These are phyloP conservation scores for Venturia nashicola DNA, from an alignment of 2,329 filamentous ascomycete species.

Conservation along the genomic window DNA sequence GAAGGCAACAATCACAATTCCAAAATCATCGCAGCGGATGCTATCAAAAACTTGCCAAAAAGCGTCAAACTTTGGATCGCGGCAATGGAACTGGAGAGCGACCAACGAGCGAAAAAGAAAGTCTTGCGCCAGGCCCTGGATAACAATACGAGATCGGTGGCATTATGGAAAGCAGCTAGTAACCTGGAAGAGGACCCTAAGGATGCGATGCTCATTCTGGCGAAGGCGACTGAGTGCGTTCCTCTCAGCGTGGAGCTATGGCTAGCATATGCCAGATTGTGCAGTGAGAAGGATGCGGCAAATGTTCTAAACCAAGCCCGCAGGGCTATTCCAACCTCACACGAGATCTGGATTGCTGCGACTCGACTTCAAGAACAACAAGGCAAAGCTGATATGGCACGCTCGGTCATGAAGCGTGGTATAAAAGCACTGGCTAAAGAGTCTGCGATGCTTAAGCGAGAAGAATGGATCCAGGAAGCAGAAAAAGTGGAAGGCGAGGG, in stretches of 20 bases:
- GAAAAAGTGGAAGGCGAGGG: slow-evolving; percentile 92
- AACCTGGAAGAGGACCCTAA: slow-evolving; percentile 85
- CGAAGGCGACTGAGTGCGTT: slow-evolving; percentile 91
- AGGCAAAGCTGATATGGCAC: slow-evolving; percentile 62
- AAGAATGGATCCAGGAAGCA: slow-evolving; percentile 92
- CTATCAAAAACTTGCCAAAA: slow-evolving; percentile 80
- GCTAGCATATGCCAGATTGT: slow-evolving; percentile 83
- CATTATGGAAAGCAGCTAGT: slow-evolving; percentile 95
- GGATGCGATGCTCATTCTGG: slow-evolving; percentile 77
- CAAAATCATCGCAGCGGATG: slow-evolving; percentile 87
- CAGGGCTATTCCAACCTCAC: slow-evolving; percentile 82
- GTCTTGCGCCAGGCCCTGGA: slow-evolving; percentile 86
- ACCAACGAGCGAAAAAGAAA: slow-evolving; percentile 75
- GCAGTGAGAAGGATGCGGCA: slow-evolving; percentile 83
- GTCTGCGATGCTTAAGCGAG: slow-evolving; percentile 90
- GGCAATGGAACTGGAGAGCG: slow-evolving; percentile 82
- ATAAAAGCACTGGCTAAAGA: slow-evolving; percentile 80
- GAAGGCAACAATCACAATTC: slow-evolving; percentile 68
- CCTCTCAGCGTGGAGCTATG: slow-evolving; percentile 88
- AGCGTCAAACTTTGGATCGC: slow-evolving; percentile 90
- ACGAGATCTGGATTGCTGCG: slow-evolving; percentile 95
- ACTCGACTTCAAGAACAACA: slow-evolving; percentile 82
- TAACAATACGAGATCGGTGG: slow-evolving; percentile 85
- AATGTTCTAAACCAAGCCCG: slow-evolving; percentile 91
- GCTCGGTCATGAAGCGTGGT: slow-evolving; percentile 86